These are phyloP conservation scores for Bisporella sp. DNA, from an alignment of 2,329 filamentous ascomycete genomes.

Conservation along the genomic window DNA sequence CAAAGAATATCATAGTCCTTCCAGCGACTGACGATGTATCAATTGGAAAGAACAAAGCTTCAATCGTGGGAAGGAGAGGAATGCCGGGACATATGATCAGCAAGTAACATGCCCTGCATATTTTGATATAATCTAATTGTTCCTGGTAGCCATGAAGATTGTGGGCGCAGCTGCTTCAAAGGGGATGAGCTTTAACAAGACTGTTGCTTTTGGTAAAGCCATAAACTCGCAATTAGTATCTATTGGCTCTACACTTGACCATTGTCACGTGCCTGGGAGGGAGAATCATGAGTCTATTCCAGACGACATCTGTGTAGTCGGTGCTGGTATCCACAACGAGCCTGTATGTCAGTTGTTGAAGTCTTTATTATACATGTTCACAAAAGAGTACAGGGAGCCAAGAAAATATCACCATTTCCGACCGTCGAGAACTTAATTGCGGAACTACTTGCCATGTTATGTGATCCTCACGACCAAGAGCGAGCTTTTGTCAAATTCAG, in stretches of 20 bases:
- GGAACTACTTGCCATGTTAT: constrained; percentile 39
- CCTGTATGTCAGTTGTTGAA: constrained; percentile 34
- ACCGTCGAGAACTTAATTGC: constrained; percentile 39
- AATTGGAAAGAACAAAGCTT: constrained; percentile 47
- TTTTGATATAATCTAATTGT: background rate
- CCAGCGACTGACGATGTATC: constrained; percentile 61
- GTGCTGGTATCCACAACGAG: constrained; percentile 62
- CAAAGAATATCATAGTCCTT: constrained; percentile 37
- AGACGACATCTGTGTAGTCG: constrained; percentile 50
- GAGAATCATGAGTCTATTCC: constrained; percentile 41
- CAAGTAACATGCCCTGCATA: constrained; percentile 11
- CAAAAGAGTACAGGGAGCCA: constrained; percentile 23
- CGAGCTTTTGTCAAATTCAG: constrained; percentile 41
- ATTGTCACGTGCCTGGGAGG: constrained; percentile 44
- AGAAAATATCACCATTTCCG: constrained; percentile 43
- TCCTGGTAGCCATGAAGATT: constrained; percentile 31
- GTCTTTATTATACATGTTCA: background rate
- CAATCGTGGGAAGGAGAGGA: constrained; percentile 52
- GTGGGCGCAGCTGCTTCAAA: constrained; percentile 21
- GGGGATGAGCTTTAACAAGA: constrained; percentile 17
- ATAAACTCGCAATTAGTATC: constrained; percentile 33
- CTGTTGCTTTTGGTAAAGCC: constrained; percentile 21
- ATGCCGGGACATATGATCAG: constrained; percentile 53
- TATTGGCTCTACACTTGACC: constrained; percentile 43
- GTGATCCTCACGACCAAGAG: constrained; percentile 38